phyloP scores from a whole-genome alignment of 1,139 yeast genomes.

The Yamadazyma atmosphaerica region DNA sequence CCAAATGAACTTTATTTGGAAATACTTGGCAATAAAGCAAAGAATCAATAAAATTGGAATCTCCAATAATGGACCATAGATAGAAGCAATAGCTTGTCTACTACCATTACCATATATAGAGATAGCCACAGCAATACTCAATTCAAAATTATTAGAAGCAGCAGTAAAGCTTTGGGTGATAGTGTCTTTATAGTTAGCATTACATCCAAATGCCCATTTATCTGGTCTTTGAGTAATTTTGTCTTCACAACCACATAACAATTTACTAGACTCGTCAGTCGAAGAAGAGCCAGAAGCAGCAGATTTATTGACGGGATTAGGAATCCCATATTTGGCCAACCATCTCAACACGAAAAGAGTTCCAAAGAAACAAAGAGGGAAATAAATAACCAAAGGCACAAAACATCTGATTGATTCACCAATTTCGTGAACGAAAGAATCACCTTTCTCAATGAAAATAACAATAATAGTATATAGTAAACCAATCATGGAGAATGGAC shows the following conservation, averaged over 20 bases:
- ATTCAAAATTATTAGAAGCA: constrained; percentile 55
- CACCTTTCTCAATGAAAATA: constrained; percentile 56
- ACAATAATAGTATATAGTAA: constrained; percentile 53
- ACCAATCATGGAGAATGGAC: constrained; percentile 55
- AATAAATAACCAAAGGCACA: constrained; percentile 52
- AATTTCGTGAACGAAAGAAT: constrained; percentile 48
- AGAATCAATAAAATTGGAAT: constrained; percentile 51
- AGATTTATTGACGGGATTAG: constrained; percentile 6
- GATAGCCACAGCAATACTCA: constrained; percentile 56
- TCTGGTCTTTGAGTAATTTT: constrained; percentile 14
- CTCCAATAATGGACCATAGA: constrained; percentile 60
- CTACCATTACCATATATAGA: constrained; percentile 54
- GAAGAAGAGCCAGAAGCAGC: not conserved
- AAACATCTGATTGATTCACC: constrained; percentile 53
- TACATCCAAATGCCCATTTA: constrained; percentile 27
- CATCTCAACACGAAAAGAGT: constrained; percentile 42
- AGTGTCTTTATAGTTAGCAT: constrained; percentile 41
- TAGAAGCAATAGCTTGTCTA: constrained; percentile 58
- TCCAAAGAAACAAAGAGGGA: constrained; percentile 48
- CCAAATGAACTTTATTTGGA: constrained; percentile 28
- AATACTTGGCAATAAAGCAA: constrained; percentile 41
- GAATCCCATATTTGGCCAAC: constrained; percentile 10
- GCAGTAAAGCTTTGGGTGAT: constrained; percentile 59
- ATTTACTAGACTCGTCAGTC: constrained; percentile 7
- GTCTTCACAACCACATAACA: constrained; percentile 42